Evolutionary conservation across 768 basidiomycete genomes (phyloP), one percentile per base, ranked within the genome.

Genomic region (Gloeopeniophorella convolvens): DNA sequence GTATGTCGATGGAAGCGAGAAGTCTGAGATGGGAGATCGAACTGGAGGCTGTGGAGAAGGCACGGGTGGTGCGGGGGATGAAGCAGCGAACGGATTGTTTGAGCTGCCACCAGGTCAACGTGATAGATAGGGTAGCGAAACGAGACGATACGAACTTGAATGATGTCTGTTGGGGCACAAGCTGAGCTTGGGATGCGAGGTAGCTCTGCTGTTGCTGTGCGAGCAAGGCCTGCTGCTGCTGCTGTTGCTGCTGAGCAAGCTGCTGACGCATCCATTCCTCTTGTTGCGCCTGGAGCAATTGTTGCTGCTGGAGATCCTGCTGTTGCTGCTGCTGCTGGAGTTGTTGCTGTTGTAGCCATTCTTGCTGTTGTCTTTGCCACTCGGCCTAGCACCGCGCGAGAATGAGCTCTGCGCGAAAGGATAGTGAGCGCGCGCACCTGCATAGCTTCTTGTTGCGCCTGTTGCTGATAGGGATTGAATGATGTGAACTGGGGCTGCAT

Each of bases 381-480:
- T 76, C 71, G 27, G 67, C 74, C 72, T 76, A 42, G 7, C 34
- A 12, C 8, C 15, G 18, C 31, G 21, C 15, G 16, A 13, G 30
- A 27, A 16, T 27, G 4, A 35, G 39, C 15, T 6, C 30, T 10
- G 21, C 1, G 23, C 4, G 15, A 20, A 5, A 37, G 6, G 13
- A 28, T 15, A 12, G 24, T 21, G 10, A 20, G 13, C 24, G 11
- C 36, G 15, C 34, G 21, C 42, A 74, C 78, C 70, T 88, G 88
- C 60, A 83, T 78, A 13, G 84, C 84, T 66, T 95, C 91, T 60
- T 94, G 91, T 60, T 94, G 87, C 40, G 85, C 80, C 63, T 94
- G 94, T 64, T 93, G 91, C 62, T 90, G 88, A 56, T 90, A 92
- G 0, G 89, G 89, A 66, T 98, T 98, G 75, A 91, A 97, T 1